Evolutionary conservation across 371 early-diverging fungal species (phyloP).

Genomic region (Rhizopus stolonifer): DNA sequence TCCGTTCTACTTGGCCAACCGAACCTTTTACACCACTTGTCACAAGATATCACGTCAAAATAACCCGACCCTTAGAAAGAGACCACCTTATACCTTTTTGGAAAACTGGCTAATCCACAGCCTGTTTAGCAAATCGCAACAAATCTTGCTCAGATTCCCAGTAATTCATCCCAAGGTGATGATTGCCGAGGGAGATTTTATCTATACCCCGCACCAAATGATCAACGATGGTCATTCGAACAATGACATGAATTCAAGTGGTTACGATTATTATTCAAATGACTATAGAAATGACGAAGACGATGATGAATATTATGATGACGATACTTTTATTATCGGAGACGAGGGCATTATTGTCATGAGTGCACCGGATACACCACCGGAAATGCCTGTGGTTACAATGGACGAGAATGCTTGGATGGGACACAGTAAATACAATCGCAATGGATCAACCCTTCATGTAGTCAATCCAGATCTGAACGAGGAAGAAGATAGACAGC

Average conservation of each 20-base stretch:
- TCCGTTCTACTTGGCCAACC: conserved; percentile 36
- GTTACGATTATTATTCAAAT: not conserved
- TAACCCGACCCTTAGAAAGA: conserved; percentile 38
- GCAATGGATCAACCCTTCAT: conserved; percentile 19
- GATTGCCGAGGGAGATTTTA: conserved; percentile 50
- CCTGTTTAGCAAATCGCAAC: conserved; percentile 52
- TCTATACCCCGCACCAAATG: conserved; percentile 52
- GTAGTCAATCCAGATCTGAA: conserved; percentile 26
- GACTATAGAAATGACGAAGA: conserved; percentile 12
- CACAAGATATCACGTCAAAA: conserved; percentile 50
- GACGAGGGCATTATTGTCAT: conserved; percentile 30
- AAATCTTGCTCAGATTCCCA: conserved; percentile 42
- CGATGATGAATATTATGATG: conserved; percentile 22
- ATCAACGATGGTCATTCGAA: conserved; percentile 23
- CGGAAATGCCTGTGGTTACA: not conserved
- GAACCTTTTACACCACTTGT: conserved; percentile 47
- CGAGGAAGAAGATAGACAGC: conserved; percentile 9
- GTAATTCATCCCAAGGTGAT: conserved; percentile 38
- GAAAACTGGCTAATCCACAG: conserved; percentile 49
- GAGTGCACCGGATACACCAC: conserved; percentile 28
- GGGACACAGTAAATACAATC: conserved; percentile 30
- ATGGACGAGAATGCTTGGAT: conserved; percentile 53
- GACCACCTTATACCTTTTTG: conserved; percentile 39
- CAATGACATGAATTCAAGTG: not conserved
- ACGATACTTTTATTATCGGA: conserved; percentile 27